Evolutionary conservation across 1,284 basidiomycete genomes (phyloP).

Genomic region (Puccinia novopanici): DNA sequence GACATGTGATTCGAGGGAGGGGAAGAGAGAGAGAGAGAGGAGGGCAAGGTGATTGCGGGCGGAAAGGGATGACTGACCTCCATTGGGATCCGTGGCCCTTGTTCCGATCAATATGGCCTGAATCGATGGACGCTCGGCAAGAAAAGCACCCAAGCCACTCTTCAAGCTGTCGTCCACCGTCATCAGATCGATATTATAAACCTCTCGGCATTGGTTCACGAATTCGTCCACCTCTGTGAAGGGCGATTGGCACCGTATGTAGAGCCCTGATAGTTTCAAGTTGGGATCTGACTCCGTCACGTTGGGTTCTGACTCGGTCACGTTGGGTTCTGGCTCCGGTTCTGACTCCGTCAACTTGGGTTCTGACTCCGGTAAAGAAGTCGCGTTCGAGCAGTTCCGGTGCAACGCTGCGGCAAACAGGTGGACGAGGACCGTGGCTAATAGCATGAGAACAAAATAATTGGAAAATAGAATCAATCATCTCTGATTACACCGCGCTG

Average conservation of each 20-base stretch:
- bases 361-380: slow-evolving; percentile 6
- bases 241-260: slow-evolving; percentile 85
- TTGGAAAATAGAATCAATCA: too few relatives aligned
- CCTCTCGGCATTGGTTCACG: slow-evolving; percentile 68
- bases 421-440: slow-evolving; percentile 91
- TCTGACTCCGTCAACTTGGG: too few relatives aligned
- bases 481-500: background rate
- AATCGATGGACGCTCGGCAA: slow-evolving; percentile 62
- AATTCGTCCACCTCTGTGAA: slow-evolving; percentile 83
- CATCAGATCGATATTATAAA: slow-evolving; percentile 80
- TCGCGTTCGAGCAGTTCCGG: slow-evolving; percentile 51
- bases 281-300: slow-evolving; percentile 58
- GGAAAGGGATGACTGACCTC: slow-evolving; percentile 60
- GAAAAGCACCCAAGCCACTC: slow-evolving; percentile 74
- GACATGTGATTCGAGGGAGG: background rate
- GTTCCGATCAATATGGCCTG: slow-evolving; percentile 86
- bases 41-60: background rate
- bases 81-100: slow-evolving; percentile 83
- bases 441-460: background rate
- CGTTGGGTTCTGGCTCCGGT: too few relatives aligned
- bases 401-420: slow-evolving; percentile 70
- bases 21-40: background rate
- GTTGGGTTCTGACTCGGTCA: too few relatives aligned
- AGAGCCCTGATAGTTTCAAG: slow-evolving; percentile 71
- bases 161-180: slow-evolving; percentile 80